Conservation (phyloP, 805 yeast species). For the Cyberlindnera meyerae region DNA sequence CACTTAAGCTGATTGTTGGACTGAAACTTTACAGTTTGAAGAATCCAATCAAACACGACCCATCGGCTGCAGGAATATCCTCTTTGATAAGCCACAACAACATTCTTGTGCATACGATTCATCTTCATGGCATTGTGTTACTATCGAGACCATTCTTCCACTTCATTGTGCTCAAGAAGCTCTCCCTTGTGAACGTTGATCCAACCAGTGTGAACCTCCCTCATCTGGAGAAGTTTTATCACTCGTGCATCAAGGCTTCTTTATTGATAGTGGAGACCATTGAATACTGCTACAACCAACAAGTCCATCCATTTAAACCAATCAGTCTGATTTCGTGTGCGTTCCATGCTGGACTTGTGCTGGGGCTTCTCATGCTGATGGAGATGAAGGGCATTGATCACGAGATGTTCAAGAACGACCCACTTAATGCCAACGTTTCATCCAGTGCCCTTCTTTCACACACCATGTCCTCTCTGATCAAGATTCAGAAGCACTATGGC, state of each 20-base stretch:
- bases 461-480: slow-evolving; percentile 22
- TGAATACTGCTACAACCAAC: slow-evolving; percentile 23
- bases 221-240: slow-evolving; percentile 27
- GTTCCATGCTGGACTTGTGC: slow-evolving; percentile 34
- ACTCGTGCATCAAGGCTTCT: slow-evolving; percentile 34
- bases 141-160: slow-evolving; percentile 40
- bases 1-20: slow-evolving; percentile 32
- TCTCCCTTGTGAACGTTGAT: slow-evolving; percentile 18
- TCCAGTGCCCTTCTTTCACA: slow-evolving; percentile 13
- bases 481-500: slow-evolving; percentile 18
- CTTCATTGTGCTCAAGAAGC: slow-evolving; percentile 25
- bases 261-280: slow-evolving; percentile 32
- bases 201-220: slow-evolving; percentile 12
- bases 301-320: slow-evolving; percentile 34
- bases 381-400: slow-evolving; percentile 16
- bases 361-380: slow-evolving; percentile 30
- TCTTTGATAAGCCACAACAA: slow-evolving; percentile 19
- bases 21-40: slow-evolving; percentile 32
- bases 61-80: slow-evolving; percentile 24
- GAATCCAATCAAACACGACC: slow-evolving; percentile 29
- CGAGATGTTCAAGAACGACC: slow-evolving; percentile 16
- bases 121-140: slow-evolving; percentile 33
- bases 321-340: slow-evolving; percentile 29
- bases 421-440: slow-evolving; percentile 13
- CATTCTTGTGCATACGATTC: slow-evolving; percentile 32